phyloP scores from a whole-genome alignment of 1,284 basidiomycete genomes.

The Schizophyllum amplum region DNA sequence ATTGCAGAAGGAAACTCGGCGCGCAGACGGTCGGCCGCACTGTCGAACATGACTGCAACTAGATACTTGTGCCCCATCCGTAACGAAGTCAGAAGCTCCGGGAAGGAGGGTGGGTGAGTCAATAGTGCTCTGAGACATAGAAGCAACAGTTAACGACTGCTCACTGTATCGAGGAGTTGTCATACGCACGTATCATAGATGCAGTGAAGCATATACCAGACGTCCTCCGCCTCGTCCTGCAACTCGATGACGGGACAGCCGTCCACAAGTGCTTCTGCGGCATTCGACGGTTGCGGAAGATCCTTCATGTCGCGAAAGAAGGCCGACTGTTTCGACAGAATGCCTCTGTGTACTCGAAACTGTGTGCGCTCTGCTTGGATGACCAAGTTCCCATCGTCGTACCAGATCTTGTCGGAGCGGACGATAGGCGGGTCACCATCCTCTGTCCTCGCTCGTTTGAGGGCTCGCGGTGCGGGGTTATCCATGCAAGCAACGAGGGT shows the following conservation, averaged over 20 bases:
- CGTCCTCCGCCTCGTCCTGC: slow-evolving; percentile 3
- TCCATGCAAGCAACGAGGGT: not conserved
- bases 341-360: slow-evolving; percentile 11
- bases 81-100: not conserved
- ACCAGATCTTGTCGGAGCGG: slow-evolving; percentile 4
- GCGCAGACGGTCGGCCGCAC: not conserved
- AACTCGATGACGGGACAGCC: slow-evolving; percentile 11
- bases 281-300: not conserved
- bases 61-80: slow-evolving; percentile 7
- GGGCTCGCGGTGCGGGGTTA: too few relatives aligned
- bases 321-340: slow-evolving; percentile 6
- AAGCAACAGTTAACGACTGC: too few relatives aligned
- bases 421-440: too few relatives aligned
- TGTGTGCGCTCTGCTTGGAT: slow-evolving; percentile 7
- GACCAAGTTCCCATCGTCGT: slow-evolving; percentile 9
- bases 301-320: slow-evolving; percentile 9
- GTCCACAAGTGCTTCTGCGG: slow-evolving; percentile 5
- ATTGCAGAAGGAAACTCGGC: slow-evolving; percentile 1
- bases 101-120: not conserved
- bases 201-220: slow-evolving; percentile 2
- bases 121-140: not conserved
- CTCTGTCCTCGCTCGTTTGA: too few relatives aligned
- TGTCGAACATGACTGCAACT: not conserved
- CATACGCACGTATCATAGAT: too few relatives aligned
- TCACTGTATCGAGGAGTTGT: too few relatives aligned